Conservation (phyloP, 1,139 yeast species). For the Nakaseomyces uthaithaninus region DNA sequence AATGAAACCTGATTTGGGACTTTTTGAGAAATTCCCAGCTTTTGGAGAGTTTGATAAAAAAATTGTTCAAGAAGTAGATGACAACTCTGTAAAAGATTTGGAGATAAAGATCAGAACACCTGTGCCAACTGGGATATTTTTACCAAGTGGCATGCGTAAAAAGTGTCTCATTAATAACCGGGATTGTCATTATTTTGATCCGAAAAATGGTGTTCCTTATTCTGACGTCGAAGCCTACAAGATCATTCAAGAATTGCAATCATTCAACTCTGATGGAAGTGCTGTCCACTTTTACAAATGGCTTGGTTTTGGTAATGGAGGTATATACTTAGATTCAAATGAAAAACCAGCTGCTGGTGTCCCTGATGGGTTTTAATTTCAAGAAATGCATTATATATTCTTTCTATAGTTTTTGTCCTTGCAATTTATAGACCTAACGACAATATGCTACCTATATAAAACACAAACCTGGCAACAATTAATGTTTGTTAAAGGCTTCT, state of each 20-base stretch:
- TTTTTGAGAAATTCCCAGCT: slow-evolving; percentile 49
- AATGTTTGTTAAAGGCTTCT: slow-evolving; percentile 25
- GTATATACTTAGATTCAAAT: slow-evolving; percentile 50
- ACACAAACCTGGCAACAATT: not conserved
- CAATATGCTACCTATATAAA: no score
- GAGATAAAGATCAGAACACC: slow-evolving; percentile 49
- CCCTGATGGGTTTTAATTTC: slow-evolving; percentile 60
- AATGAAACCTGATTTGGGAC: slow-evolving; percentile 26
- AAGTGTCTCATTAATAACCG: slow-evolving; percentile 71
- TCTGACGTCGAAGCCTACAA: slow-evolving; percentile 72
- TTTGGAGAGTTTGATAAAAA: slow-evolving; percentile 55
- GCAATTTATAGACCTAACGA: slow-evolving; percentile 3
- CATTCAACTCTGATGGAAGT: slow-evolving; percentile 36
- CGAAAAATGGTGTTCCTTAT: slow-evolving; percentile 78
- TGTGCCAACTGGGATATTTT: slow-evolving; percentile 66
- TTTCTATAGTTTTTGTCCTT: not conserved
- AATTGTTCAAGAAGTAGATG: slow-evolving; percentile 35
- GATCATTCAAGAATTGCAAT: slow-evolving; percentile 58
- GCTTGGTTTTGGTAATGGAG: slow-evolving; percentile 61
- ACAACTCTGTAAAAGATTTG: slow-evolving; percentile 38
- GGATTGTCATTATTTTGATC: slow-evolving; percentile 80
- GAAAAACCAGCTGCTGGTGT: slow-evolving; percentile 74
- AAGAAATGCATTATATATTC: not conserved
- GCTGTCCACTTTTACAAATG: slow-evolving; percentile 35
- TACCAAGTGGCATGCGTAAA: slow-evolving; percentile 59